Evolutionary conservation across 2,329 filamentous ascomycete genomes (phyloP), one percentile per base, ranked within the genome.

Genomic region (Beauveria sp.): DNA sequence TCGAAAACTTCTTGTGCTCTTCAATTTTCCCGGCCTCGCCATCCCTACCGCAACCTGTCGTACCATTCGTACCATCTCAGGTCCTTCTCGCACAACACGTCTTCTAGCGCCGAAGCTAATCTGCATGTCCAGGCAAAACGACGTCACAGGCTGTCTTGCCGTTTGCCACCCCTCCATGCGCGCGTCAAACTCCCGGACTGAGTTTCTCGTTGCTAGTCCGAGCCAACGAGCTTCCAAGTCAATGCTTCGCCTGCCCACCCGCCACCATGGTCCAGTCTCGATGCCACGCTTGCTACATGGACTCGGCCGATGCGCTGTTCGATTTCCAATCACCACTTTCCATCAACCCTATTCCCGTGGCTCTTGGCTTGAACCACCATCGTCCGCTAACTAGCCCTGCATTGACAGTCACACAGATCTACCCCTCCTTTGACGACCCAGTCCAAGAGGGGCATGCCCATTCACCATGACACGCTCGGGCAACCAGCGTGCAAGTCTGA

Each of bases 31-130:
- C 26, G 5, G 18, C 26, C 26, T 50, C 45, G 9, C 20, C 45
- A 22, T 48, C 22, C 5, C 22, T 26, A n/a, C 38, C 34, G 12
- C 50, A 42, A 16, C 34, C 12, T 38, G 34, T 38, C 14, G 12
- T 38, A 38, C 14, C 34, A 38, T 16, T 38, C 34, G 34, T 38
- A 10, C 24, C 24, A 51, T 31, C 49, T 34, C 26, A 34, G 49
- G 26, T 51, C 28, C 26, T 28, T 51, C 49, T 34, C 49, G 28
- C 49, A 51, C 45, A 49, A 38, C 45, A 50, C 48, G 20, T 26
- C 46, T 34, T 52, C 48, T 60, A 60, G 57, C 24, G 57, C 48
- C 57, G 34, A 60, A 60, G 57, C 57, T 60, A 60, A 60, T 60
- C 57, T 60, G 34, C 48, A 52, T 34, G 42, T 42, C 31, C 57